phyloP scores from a whole-genome alignment of 306 rosid genomes.

The Cucumis melo region DNA sequence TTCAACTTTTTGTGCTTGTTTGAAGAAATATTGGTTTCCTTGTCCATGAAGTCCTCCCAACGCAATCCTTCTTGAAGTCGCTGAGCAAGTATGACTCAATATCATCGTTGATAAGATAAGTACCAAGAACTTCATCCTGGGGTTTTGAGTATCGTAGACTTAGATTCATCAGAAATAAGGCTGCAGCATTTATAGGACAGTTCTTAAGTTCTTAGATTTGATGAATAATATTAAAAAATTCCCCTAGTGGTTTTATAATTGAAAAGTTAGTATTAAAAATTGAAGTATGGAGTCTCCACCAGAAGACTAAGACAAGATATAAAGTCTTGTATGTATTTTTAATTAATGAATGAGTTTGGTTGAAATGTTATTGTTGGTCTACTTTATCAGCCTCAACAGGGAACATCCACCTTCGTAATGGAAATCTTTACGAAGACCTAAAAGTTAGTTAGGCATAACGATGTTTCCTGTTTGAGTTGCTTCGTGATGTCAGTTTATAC shows the following conservation, averaged over 20 bases:
- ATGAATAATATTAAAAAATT: neutral
- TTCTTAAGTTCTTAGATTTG: neutral
- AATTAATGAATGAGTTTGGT: neutral
- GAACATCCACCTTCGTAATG: conserved; percentile 31
- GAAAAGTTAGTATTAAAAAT: conserved; percentile 7
- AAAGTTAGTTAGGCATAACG: conserved; percentile 11
- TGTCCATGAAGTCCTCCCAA: conserved; percentile 32
- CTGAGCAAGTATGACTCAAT: conserved; percentile 15
- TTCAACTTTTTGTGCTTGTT: conserved; percentile 19
- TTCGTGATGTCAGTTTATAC: conserved; percentile 8
- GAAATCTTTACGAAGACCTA: conserved; percentile 2
- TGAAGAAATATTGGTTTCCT: conserved; percentile 21
- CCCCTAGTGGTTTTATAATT: neutral
- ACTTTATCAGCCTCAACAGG: conserved; percentile 19
- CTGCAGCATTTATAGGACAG: neutral
- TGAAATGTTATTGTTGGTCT: conserved; percentile 11
- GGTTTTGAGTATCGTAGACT: neutral
- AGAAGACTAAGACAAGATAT: neutral
- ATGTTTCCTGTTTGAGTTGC: conserved; percentile 12
- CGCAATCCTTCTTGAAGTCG: conserved; percentile 19
- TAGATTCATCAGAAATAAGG: neutral
- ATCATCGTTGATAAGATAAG: conserved; percentile 17
- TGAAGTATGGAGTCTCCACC: conserved; percentile 11
- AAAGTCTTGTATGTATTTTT: neutral
- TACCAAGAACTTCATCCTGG: conserved; percentile 32